Evolutionary conservation across 192 early-diverging fungal genomes (phyloP), one percentile per base, ranked within the genome.

Genomic region (Allomyces macrogynus): DNA sequence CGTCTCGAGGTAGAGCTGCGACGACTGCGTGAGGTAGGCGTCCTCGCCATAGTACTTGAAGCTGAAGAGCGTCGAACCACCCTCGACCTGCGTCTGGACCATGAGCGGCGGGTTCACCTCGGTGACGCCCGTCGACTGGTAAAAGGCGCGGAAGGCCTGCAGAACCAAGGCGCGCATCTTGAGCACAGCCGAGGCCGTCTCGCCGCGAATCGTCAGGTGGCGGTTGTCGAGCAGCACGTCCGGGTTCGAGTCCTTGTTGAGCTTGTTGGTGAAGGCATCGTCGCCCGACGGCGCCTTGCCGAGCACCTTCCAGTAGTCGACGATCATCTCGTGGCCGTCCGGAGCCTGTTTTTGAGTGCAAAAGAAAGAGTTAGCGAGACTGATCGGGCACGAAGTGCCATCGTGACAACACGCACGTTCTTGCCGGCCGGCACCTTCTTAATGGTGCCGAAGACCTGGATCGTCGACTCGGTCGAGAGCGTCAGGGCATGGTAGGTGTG

Each of bases 41-140:
- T 86, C 74, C 72, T 96, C 89, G 43, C 90, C 94, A 68, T 99
- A 99, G 78, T 99, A 99, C 71, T 96, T 76, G 73, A 99, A 87
- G 60, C 79, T 77, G 64, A 99, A 99, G 64, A 99, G 80, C 10
- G 95, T 97, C 44, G 84, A 84, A 10, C 96, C 96, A 64, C 96
- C 96, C 77, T 99, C 96, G 14, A 95, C 94, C 74, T 96, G 93
- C 49, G 95, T 99, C 79, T 99, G 95, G 24, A 99, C 96, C 91
- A 99, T 90, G 71, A 89, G 83, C 22, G 96, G 96, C n/a, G 96
- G 95, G 14, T 88, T 95, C 18, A 99, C 90, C 76, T 99, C 96
- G 64, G 75, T 73, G 68, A 88, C 88, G 16, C 81, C 80, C 40
- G 76, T 77, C 42, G 72, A 70, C 54, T 94, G 89, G 75, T 95